Base-by-base conservation (phyloP, 208 protist species). In the Crithidia expoeki region DNA sequence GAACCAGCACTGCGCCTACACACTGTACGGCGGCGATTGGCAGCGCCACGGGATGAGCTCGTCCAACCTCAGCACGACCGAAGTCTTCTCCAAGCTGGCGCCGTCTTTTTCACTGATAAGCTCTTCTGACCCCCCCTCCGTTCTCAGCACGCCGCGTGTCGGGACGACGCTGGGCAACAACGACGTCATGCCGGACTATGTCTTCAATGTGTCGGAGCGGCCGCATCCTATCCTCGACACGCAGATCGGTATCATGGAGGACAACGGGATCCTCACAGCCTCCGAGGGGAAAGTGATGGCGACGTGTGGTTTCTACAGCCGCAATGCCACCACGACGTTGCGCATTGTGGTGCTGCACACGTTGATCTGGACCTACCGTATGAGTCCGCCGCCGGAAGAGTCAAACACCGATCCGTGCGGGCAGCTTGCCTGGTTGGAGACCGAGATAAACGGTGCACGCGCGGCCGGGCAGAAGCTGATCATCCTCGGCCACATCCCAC, bases 401-500 rank as follows among this genome's bases (percentile, higher is more conserved):
- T 75, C 40, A 53, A 62, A 68, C 59, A 75, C 70, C 57, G 91
- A 96, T 65, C 91, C 91, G 25, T 93, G 86, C 49, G 80, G 81
- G 2, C 91, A 96, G 69, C 79, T 96, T 27, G 50, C 61, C 2
- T 96, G 89, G 69, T 69, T 96, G 21, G 57, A 56, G 38, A 67
- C 28, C 14, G 46, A 85, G 53, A 70, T 96, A 30, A 58, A 46
- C 32, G 49, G 51, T 17, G 88, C 88, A 30, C 66, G 72, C n/a
- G 11, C 32, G 27, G 73, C 50, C 2, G 69, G 80, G 4, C 59
- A 83, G 50, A 90, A 90, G 65, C 83, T 92, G 16, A 86, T 96
- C 36, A 83, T 96, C 36, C 34, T 93, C 2, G 79, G 85, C 44
- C 91, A 96, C 65, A 86, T 93, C 50, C 91, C 91, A 1, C 86